Evolutionary conservation across 192 early-diverging fungal species (phyloP).

Genomic region (Entomortierella chlamydospora): DNA sequence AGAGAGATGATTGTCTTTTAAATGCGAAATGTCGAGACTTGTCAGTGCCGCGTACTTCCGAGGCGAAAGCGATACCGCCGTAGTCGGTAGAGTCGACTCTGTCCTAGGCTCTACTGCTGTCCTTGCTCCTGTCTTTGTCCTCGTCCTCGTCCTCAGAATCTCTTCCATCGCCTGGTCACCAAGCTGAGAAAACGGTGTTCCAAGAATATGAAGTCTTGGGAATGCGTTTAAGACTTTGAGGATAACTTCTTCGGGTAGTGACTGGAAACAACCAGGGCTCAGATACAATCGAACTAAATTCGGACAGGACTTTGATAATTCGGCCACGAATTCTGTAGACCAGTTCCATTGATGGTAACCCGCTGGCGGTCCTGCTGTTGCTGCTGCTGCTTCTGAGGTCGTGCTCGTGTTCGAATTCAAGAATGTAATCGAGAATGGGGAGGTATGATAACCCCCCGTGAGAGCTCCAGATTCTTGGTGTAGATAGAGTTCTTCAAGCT

Average conservation of each 20-base stretch:
- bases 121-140: neutral
- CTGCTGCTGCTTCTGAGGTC: neutral
- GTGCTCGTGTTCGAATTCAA: neutral
- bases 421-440: neutral
- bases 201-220: neutral
- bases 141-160: neutral
- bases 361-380: neutral
- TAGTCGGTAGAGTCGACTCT: too few species aligned
- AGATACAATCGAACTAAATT: slow-evolving; percentile 11
- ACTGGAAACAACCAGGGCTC: slow-evolving; percentile 10
- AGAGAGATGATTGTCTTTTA: slow-evolving; percentile 3
- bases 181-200: slow-evolving; percentile 12
- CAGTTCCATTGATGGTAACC: slow-evolving; percentile 16
- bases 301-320: slow-evolving; percentile 3
- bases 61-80: too few species aligned
- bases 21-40: slow-evolving; percentile 3
- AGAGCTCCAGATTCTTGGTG: slow-evolving; percentile 6
- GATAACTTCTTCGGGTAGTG: slow-evolving; percentile 5
- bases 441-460: neutral
- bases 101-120: neutral
- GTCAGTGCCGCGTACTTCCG: neutral
- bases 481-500: slow-evolving; percentile 17
- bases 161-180: slow-evolving; percentile 9
- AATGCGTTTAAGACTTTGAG: slow-evolving; percentile 2
- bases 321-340: neutral